Evolutionary conservation across 768 basidiomycete genomes (phyloP), one percentile per base, ranked within the genome.

Genomic region (Baorangia bicolor): DNA sequence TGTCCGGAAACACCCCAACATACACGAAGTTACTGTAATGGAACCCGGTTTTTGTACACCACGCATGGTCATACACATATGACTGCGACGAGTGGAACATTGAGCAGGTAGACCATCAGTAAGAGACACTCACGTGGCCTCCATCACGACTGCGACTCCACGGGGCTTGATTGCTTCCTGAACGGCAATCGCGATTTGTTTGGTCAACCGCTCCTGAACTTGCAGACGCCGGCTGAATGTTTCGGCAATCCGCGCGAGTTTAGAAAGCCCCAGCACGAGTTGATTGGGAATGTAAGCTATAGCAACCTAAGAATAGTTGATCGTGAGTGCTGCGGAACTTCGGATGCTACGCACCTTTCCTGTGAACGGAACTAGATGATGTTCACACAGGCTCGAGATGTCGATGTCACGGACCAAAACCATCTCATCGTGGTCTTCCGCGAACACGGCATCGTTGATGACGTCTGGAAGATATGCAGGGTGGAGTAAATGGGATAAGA

Each of bases 381-480:
- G 97, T 77, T 99, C 97, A 74, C 97, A 99, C 56, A 99, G 77
- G 69, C 93, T 96, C 43, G 93, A 97, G 56, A 99, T 87, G 69
- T 97, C 92, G 65, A 99, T 98, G 70, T 99, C 95, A 56, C 91
- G 85, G 53, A 99, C 96, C 56, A 99, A 84, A 39, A 99, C 97
- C 94, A 99, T 96, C 74, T 99, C 97, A 66, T 98, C 97, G 77
- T 99, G 97, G 74, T 99, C 94, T 73, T 99, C 97, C 41, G 93
- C 88, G 69, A 99, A 99, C 37, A 99, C 85, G 55, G 97, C 97
- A 78, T 96, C 92, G 74, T 98, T 98, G 60, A 98, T 97, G 65
- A 98, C 95, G 71, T 99, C 97, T 94, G 69, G 38, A 61, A 50
- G 47, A 27, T 34, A 28, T 61, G 51, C 23, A 67, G 58, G 56